Conservation (phyloP, 305 asterid genomes). For the Petunia hybrid region DNA sequence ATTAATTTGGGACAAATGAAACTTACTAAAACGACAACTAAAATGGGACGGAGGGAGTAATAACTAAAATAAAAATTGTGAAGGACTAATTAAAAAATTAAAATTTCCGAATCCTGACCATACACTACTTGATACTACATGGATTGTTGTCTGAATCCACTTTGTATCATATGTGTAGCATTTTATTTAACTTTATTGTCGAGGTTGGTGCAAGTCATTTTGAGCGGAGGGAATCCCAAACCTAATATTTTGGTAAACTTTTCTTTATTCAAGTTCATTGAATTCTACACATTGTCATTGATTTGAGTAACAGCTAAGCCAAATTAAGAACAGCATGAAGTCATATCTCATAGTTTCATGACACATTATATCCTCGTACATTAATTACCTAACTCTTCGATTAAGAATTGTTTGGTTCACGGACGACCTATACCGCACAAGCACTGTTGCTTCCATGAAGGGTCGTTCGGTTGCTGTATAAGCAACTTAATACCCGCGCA, state of each 20-base stretch:
- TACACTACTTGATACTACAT: neutral
- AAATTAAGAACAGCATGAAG: neutral
- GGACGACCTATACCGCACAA: neutral
- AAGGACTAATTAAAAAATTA: too few relatives aligned
- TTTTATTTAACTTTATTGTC: neutral
- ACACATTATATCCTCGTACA: neutral
- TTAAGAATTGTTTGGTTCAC: neutral
- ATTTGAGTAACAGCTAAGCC: neutral
- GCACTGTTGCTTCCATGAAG: neutral
- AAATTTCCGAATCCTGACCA: too few relatives aligned
- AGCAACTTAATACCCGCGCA: too few relatives aligned
- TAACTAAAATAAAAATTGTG: too few relatives aligned
- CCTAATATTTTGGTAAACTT: neutral
- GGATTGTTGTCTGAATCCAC: neutral
- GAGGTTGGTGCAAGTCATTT: constrained; percentile 24
- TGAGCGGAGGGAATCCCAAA: constrained; percentile 1
- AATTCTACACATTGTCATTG: neutral
- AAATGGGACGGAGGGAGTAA: too few relatives aligned
- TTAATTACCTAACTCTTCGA: neutral
- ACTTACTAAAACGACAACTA: too few relatives aligned
- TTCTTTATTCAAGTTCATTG: constrained; percentile 13
- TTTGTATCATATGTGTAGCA: neutral
- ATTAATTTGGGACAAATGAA: too few relatives aligned
- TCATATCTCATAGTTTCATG: neutral
- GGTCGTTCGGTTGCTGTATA: too few relatives aligned